Evolutionary conservation across 2,329 filamentous ascomycete species (phyloP).

Genomic region (Pseudonectria foliicola): DNA sequence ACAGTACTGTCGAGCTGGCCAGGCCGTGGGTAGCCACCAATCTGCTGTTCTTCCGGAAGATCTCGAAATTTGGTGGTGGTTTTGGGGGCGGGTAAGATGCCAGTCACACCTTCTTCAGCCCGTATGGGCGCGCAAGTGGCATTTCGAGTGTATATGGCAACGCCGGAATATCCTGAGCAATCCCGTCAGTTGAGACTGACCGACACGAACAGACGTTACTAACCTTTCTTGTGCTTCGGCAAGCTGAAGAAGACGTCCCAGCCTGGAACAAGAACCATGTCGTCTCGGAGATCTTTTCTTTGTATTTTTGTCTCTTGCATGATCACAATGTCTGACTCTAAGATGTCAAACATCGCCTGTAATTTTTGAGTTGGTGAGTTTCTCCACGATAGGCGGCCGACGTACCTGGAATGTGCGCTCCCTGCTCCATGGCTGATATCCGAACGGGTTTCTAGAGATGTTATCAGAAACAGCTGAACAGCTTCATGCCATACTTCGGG

Average conservation of each 20-base stretch:
- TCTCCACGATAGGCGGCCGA: background rate
- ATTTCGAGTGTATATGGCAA: constrained; percentile 91
- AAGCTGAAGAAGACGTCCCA: constrained; percentile 97
- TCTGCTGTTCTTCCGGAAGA: constrained; percentile 64
- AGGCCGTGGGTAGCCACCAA: constrained; percentile 77
- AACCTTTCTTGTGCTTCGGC: constrained; percentile 88
- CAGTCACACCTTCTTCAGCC: constrained; percentile 90
- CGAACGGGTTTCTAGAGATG: constrained; percentile 62
- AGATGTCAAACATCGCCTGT: constrained; percentile 85
- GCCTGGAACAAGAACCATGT: constrained; percentile 89
- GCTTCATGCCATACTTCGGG: constrained; percentile 1
- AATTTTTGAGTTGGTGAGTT: background rate
- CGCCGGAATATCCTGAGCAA: constrained; percentile 77
- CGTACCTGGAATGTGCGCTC: constrained; percentile 61
- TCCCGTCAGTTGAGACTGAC: background rate
- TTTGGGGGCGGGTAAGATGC: constrained; percentile 66
- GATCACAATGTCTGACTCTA: constrained; percentile 87
- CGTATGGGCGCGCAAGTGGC: constrained; percentile 76
- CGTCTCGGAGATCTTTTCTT: constrained; percentile 81
- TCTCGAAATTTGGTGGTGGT: constrained; percentile 66
- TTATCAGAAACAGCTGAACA: constrained; percentile 1
- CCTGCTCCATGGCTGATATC: constrained; percentile 76
- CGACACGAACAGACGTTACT: background rate
- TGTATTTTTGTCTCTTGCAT: constrained; percentile 98
- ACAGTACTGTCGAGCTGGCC: constrained; percentile 57